Base-by-base conservation (phyloP, 805 yeast species). In the Sungouiella blattae region DNA sequence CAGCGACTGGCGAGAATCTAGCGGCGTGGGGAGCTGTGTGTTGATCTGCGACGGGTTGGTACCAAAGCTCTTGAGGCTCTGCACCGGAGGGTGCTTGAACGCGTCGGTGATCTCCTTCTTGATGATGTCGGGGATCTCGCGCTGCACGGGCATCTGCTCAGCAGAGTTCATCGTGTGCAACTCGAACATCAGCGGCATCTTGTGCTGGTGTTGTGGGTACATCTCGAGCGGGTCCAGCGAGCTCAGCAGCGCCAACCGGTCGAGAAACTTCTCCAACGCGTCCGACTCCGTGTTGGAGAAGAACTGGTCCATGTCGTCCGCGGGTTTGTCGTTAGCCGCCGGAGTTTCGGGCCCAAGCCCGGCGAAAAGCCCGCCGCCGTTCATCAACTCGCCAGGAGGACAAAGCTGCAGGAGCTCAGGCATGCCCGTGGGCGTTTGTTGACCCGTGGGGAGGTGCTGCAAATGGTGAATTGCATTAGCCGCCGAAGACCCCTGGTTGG, bases 201-300 rank as follows among this genome's bases (percentile, higher is more conserved):
- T 26, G 20, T 38, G 42, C 29, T 38, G 41, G 30, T 28, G 34
- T 20, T 36, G 42, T 27, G 24, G 23, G 43, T 63, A 63, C 35
- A 62, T 53, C 22, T 61, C 62, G 26, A 58, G 47, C 3, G 67
- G 67, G 35, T 57, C 55, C 18, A 47, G 40, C 40, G 20, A 48
- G 27, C 30, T 60, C 50, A 45, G 55, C 53, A 20, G 60, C 30
- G 60, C 67, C 45, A 67, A 55, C 40, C 60, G 60, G 40, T 67
- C 72, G 48, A 67, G 53, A 37, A 67, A 67, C 46, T 49, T 55
- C 40, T 65, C 71, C 48, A 67, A 57, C 14, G 52, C 52, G 15
- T 39, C 36, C 5, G 46, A 33, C 37, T 48, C 52, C 11, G 49
- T 46, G 29, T 33, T 35, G 32, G 49, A 40, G 42, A 48, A 48